phyloP scores from a whole-genome alignment of 495 filamentous ascomycete genomes.

The Neurospora cerealis region DNA sequence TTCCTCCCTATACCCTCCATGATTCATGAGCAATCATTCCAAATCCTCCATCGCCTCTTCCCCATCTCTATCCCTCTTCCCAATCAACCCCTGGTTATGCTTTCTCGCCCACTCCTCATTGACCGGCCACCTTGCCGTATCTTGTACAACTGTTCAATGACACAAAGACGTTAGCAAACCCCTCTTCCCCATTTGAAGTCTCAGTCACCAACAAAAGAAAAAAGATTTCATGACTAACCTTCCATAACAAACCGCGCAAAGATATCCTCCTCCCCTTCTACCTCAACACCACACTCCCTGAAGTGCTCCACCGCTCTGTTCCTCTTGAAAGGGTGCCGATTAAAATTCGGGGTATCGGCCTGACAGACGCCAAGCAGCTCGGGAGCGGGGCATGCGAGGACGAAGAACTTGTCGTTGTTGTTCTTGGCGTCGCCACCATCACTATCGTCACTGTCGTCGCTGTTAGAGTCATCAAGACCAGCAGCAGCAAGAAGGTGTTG shows the following conservation, averaged over 20 bases:
- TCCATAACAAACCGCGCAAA: background rate
- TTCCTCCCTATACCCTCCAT: too few species aligned
- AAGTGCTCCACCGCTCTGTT: background rate
- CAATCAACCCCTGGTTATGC: background rate
- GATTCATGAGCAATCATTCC: background rate
- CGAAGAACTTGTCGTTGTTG: background rate
- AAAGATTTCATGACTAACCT: background rate
- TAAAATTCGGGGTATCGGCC: background rate
- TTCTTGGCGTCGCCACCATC: background rate
- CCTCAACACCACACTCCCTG: background rate
- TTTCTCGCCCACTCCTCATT: background rate
- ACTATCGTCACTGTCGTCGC: background rate
- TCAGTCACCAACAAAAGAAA: too few species aligned
- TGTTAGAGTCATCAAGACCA: background rate
- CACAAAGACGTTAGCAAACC: background rate
- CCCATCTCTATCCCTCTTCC: background rate
- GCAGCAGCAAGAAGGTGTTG: background rate
- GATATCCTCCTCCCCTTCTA: background rate
- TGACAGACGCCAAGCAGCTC: background rate
- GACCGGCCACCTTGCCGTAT: background rate
- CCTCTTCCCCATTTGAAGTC: too few species aligned
- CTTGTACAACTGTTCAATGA: background rate
- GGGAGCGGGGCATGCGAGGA: background rate
- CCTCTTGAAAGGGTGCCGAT: background rate
- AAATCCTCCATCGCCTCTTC: background rate